phyloP scores from a whole-genome alignment of 306 rosid species.

The Elaeagnus macrophylla region DNA sequence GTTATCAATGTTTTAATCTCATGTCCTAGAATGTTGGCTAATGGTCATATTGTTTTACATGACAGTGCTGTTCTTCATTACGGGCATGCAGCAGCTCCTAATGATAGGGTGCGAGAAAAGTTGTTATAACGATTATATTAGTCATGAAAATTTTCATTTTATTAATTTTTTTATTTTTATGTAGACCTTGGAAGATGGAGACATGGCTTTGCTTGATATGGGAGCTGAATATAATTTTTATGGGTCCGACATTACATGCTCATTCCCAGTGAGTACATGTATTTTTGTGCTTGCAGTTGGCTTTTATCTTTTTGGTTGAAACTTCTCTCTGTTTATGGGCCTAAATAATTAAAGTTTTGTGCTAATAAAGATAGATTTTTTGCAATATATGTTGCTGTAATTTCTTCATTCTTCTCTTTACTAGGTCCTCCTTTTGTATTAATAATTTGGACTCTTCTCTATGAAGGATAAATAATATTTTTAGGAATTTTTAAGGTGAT shows the following conservation, averaged over 20 bases:
- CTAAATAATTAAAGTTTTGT: not conserved
- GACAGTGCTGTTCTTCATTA: constrained; percentile 87
- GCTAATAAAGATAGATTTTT: not conserved
- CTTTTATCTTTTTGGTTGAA: not conserved
- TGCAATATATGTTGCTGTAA: not conserved
- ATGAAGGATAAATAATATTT: not conserved
- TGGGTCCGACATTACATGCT: constrained; percentile 94
- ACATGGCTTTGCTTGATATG: constrained; percentile 91
- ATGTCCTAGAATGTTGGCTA: constrained; percentile 17
- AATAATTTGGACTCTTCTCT: not conserved
- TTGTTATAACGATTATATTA: constrained; percentile 4
- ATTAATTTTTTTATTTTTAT: constrained; percentile 10
- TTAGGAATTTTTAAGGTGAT: not conserved
- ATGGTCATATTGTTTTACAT: constrained; percentile 16
- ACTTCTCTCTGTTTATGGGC: not conserved
- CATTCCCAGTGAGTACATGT: constrained; percentile 66
- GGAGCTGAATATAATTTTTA: constrained; percentile 92
- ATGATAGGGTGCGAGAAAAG: constrained; percentile 52
- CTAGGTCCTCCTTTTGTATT: not conserved
- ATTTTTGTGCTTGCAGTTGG: constrained; percentile 13
- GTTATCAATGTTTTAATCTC: not conserved
- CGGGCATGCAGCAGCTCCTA: constrained; percentile 95
- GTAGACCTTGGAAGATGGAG: constrained; percentile 82
- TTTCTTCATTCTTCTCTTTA: no score
- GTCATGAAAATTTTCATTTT: not conserved